Evolutionary conservation across 2,329 filamentous ascomycete genomes (phyloP).

Genomic region (Fusarium acutatum): DNA sequence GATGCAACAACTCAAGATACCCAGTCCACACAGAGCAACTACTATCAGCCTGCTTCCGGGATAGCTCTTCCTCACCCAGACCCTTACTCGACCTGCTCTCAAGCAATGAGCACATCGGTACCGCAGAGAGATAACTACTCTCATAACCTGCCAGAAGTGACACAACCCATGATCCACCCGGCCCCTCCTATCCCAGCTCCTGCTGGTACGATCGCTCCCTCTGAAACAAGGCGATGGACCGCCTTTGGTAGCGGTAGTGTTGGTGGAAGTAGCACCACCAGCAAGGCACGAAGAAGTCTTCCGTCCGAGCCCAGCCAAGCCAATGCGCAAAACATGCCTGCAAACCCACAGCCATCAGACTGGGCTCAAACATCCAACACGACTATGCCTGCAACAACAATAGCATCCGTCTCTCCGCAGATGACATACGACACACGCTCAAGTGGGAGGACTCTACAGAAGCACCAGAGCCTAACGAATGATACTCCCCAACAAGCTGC

Average conservation of each 20-base stretch:
- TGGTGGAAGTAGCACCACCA: not conserved
- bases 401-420: conserved; percentile 26
- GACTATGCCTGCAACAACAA: not conserved
- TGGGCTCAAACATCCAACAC: conserved; percentile 15
- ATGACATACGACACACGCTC: conserved; percentile 10
- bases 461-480: conserved; percentile 7
- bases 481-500: conserved; percentile 14
- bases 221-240: conserved; percentile 24
- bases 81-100: conserved; percentile 23
- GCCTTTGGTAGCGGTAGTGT: not conserved
- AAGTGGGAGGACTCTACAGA: not conserved
- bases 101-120: conserved; percentile 13
- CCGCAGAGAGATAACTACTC: conserved; percentile 26
- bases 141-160: conserved; percentile 15
- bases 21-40: conserved; percentile 30
- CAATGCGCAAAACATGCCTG: not conserved
- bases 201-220: conserved; percentile 14
- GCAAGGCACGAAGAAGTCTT: conserved; percentile 23
- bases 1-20: conserved; percentile 32
- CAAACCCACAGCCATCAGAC: conserved; percentile 24
- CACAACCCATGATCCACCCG: conserved; percentile 10
- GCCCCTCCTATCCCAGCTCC: conserved; percentile 15
- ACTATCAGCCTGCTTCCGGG: conserved; percentile 43
- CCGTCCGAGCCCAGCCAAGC: conserved; percentile 22
- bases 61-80: conserved; percentile 40